Evolutionary conservation across 2,329 filamentous ascomycete genomes (phyloP), one percentile per base, ranked within the genome.

Genomic region (Cercospora canescens): DNA sequence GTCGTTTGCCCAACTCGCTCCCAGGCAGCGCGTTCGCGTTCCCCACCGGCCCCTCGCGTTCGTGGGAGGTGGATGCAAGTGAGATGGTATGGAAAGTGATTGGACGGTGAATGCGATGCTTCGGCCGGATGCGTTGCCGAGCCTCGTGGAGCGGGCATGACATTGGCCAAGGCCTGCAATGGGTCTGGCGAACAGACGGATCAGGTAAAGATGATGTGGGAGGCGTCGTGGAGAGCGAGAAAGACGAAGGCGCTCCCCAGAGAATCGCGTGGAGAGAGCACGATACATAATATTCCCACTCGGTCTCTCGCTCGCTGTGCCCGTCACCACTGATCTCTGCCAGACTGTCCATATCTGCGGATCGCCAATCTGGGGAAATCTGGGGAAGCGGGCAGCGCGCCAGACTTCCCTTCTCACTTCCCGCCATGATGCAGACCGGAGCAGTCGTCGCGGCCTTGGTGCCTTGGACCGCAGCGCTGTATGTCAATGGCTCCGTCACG

Each of bases 401-500:
- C 18, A 24, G 26, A 39, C 34, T 39, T 26, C 21, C 7, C 55
- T 39, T n/a, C 18, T 21, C 59, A 24, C 41, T 24, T 35, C 60
- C 18, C 26, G 60, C 34, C 32, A 62, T 62, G 60, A 62, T n/a
- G n/a, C n/a, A 39, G 50, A 5, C 37, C 55, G 35, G 26, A 16
- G 35, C 52, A 16, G 35, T 12, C 26, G 21, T 67, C n/a, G 62
- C 62, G 11, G 61, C 52, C 28, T 48, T 66, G 16, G 9, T 67
- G 37, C 66, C 69, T 37, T 48, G 67, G 48, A 55, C 60, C 4
- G 28, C 57, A 12, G 85, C 84, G 12, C 76, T 90, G 21, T 90
- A 86, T 76, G 79, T 81, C 70, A 87, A 90, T 76, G 88, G 87
- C 70, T 84, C 84, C 3, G 80, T 87, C 45, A 82, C 85, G 65